Evolutionary conservation across 169 alveolate genomes (phyloP).

Genomic region (Miamiensis avidus): DNA sequence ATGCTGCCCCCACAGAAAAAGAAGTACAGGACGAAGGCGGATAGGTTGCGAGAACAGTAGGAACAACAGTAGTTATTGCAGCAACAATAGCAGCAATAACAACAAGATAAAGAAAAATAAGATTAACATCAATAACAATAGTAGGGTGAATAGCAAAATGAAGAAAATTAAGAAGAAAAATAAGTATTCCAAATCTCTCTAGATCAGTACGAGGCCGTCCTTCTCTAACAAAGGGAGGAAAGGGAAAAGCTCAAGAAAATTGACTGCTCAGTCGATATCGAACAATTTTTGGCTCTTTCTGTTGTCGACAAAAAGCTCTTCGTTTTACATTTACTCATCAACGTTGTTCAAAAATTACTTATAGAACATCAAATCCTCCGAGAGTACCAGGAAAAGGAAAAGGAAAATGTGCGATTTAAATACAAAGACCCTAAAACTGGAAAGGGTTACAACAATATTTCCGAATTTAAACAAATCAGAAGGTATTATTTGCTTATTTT

Average conservation of each 20-base stretch:
- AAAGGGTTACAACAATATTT: background rate
- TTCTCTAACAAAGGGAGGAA: background rate
- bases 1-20: no score
- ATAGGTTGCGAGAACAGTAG: background rate
- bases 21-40: background rate
- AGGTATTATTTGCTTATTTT: background rate
- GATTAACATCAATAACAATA: background rate
- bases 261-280: background rate
- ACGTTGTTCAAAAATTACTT: no score
- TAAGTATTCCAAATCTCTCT: no score
- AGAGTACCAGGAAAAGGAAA: background rate
- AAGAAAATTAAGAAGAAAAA: background rate
- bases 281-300: background rate
- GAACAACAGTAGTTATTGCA: background rate
- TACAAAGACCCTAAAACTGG: background rate
- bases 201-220: background rate
- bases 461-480: background rate
- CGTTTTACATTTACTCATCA: background rate
- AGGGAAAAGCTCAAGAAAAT: background rate
- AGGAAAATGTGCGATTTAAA: background rate
- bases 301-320: background rate
- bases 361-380: background rate
- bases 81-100: no score
- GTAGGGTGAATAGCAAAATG: background rate
- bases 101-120: background rate